These are phyloP conservation scores for Penicillium sp. DNA, from an alignment of 2,329 filamentous ascomycete species.

Conservation along the genomic window DNA sequence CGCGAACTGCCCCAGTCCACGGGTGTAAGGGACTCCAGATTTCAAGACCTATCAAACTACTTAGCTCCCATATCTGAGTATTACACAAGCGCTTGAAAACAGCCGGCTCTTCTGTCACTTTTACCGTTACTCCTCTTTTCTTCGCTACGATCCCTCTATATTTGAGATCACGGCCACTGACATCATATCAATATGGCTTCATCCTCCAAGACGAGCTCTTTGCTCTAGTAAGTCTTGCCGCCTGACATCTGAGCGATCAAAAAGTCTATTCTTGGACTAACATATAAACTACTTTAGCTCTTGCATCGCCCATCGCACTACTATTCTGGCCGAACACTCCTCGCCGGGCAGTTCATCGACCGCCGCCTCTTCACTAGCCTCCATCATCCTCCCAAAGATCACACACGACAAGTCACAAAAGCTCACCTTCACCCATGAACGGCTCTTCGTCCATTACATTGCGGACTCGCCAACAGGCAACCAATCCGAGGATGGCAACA, in stretches of 20 bases:
- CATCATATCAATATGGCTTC: constrained; percentile 58
- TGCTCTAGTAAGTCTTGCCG: constrained; percentile 65
- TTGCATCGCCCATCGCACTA: constrained; percentile 90
- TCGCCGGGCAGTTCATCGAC: constrained; percentile 78
- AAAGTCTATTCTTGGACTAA: neutral
- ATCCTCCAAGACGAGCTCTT: constrained; percentile 65
- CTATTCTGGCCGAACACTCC: constrained; percentile 90
- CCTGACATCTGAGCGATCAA: neutral
- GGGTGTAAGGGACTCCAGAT: neutral
- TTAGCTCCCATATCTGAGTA: neutral
- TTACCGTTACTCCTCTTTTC: neutral
- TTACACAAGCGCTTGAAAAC: neutral
- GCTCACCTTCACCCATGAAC: constrained; percentile 88
- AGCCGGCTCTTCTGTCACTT: neutral
- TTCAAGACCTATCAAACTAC: neutral
- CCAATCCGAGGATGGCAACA: constrained; percentile 40
- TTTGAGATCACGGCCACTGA: neutral
- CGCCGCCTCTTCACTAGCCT: constrained; percentile 83
- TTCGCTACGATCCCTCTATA: neutral
- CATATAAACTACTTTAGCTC: constrained; percentile 55
- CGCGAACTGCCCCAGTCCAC: too few relatives aligned
- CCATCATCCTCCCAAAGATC: constrained; percentile 94
- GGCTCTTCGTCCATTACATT: constrained; percentile 94
- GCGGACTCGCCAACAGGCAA: constrained; percentile 70
- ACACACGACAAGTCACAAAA: constrained; percentile 76